A percentile compares a stretch with the other conserved stretches of the same genome.
Conservation (phyloP, 352 stramenopile species). For the Phytophthora macrochlamydospora region DNA sequence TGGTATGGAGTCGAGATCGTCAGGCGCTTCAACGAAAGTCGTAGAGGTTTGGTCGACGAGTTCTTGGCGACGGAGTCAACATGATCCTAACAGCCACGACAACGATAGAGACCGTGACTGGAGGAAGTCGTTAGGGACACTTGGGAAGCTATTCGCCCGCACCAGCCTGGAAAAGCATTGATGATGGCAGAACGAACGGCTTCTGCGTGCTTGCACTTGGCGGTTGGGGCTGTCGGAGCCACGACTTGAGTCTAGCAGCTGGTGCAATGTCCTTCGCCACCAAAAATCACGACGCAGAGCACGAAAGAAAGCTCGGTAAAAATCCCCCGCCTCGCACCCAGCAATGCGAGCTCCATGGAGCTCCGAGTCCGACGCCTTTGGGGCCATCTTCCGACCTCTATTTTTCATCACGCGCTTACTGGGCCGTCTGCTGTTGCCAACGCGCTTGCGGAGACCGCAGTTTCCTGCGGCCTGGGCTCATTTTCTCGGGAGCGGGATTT, state of each 20-base stretch:
- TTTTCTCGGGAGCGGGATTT: conserved; percentile 7
- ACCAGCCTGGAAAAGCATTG: too few species aligned
- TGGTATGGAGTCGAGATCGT: conserved; percentile 10
- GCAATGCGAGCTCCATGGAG: neutral
- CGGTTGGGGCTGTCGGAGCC: neutral
- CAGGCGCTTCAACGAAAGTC: conserved; percentile 20
- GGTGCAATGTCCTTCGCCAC: conserved; percentile 8
- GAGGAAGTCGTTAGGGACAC: too few species aligned
- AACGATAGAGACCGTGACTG: too few species aligned
- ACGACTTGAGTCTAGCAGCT: conserved; percentile 9
- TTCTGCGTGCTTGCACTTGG: neutral
- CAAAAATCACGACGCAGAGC: conserved; percentile 26
- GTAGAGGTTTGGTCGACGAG: neutral
- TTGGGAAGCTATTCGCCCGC: too few species aligned
- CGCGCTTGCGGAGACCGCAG: neutral
- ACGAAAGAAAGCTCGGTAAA: conserved; percentile 19
- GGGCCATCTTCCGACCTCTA: neutral
- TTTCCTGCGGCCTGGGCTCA: conserved; percentile 11
- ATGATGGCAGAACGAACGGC: neutral
- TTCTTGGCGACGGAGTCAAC: neutral
- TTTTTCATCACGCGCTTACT: neutral
- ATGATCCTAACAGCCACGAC: neutral
- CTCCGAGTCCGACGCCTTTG: neutral
- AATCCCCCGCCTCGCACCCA: neutral
- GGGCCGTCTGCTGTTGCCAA: neutral